These are phyloP conservation scores for Cucurbita ficifolia DNA, from an alignment of 306 rosid species.

Conservation along the genomic window DNA sequence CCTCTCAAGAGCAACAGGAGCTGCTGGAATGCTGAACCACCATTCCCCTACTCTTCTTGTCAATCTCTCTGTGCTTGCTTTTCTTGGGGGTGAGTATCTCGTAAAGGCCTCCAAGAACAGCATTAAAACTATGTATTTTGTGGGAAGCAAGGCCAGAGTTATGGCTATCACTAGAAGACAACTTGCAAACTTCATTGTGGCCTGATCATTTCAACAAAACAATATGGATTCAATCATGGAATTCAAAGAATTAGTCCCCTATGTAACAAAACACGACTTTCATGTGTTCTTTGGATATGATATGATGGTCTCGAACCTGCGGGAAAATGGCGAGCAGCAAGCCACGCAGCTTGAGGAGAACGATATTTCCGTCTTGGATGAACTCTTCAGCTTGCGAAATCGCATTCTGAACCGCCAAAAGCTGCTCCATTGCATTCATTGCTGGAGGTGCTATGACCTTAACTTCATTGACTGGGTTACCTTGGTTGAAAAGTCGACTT, in stretches of 20 bases:
- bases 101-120: constrained; percentile 61
- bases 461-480: constrained; percentile 37
- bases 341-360: constrained; percentile 76
- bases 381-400: constrained; percentile 62
- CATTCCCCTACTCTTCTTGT: constrained; percentile 75
- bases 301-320: constrained; percentile 50
- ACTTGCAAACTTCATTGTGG: constrained; percentile 53
- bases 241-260: neutral
- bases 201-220: constrained; percentile 38
- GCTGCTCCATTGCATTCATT: constrained; percentile 87
- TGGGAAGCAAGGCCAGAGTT: constrained; percentile 48
- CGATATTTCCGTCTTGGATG: constrained; percentile 60
- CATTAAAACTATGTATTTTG: constrained; percentile 35
- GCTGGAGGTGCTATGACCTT: constrained; percentile 73
- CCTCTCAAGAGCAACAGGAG: constrained; percentile 78
- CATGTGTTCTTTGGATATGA: no score
- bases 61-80: constrained; percentile 67
- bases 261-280: no score
- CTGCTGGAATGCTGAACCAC: constrained; percentile 99
- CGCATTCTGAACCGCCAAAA: constrained; percentile 78
- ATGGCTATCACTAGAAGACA: constrained; percentile 37
- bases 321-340: constrained; percentile 63
- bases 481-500: constrained; percentile 33
- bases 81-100: constrained; percentile 59
- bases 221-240: neutral